Evolutionary conservation across 106 monocot species (phyloP), one percentile per base, ranked within the genome.

Genomic region (Dioscorea zingiberensis): DNA sequence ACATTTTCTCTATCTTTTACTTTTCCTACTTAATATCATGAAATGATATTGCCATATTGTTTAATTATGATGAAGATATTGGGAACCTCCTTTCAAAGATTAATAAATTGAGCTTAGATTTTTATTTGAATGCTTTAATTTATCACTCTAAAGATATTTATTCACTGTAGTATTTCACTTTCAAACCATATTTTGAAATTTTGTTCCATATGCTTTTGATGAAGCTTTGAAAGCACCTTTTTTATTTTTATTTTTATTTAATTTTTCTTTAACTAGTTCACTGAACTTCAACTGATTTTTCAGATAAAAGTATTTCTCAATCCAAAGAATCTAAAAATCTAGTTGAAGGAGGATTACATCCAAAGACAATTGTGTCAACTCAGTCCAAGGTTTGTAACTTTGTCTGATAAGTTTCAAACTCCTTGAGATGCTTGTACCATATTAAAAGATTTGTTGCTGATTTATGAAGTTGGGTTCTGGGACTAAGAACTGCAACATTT

Each of bases 281-380:
- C 4, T 53, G 51, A 53, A 19, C 51, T 53, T 3, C 15, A 53
- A 16, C 51, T 53, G 51, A 53, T 21, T 23, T 47, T 80, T 62
- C 75, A 83, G 87, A 55, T 51, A 44, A 74, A 65, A 76, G 54
- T 32, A 49, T 48, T 65, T 24, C 63, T 4, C 60, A 21, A 24
- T 54, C 24, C 53, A 73, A 67, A 67, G 53, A 74, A 48, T 62
- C 56, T 77, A 58, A 49, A 54, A 69, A 63, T 17, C 16, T 76
- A 69, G 49, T 55, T 71, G 69, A 68, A 57, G 73, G 27, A 61
- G 61, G 46, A 26, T 54, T 73, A 47, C 65, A 57, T 63, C 74
- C 16, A 47, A 81, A 69, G 62, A 17, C 47, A 9, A 38, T 58
- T 27, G 63, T 49, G 2, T 68, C 77, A 67, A 27, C 61, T 26